These are phyloP conservation scores for Fusarium annulatum DNA, from an alignment of 2,329 filamentous ascomycete species.

Conservation along the genomic window DNA sequence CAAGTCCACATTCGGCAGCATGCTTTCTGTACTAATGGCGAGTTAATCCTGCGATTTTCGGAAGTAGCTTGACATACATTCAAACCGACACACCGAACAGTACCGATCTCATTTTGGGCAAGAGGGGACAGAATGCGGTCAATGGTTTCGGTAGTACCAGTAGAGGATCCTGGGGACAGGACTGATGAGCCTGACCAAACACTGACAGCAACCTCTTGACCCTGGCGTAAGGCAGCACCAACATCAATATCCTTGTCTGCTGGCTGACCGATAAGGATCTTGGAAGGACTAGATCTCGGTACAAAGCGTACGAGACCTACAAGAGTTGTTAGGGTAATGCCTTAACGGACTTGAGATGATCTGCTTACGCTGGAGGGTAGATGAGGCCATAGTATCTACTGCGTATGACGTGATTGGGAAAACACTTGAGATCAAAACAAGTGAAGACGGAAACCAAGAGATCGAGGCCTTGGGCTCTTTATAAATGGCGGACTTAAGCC, in stretches of 20 bases:
- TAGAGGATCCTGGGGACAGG: conserved; percentile 63
- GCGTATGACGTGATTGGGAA: neutral
- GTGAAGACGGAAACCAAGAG: neutral
- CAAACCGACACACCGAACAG: conserved; percentile 68
- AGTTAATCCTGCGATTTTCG: neutral
- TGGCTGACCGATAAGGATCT: conserved; percentile 67
- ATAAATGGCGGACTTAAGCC: conserved; percentile 18
- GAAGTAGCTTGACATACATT: conserved; percentile 53
- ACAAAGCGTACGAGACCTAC: conserved; percentile 70
- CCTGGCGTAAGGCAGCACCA: conserved; percentile 65
- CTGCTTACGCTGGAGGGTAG: conserved; percentile 39
- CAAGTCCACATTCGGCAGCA: conserved; percentile 61
- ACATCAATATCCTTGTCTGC: conserved; percentile 64
- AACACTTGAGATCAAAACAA: neutral
- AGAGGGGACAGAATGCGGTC: conserved; percentile 60
- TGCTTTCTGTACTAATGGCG: conserved; percentile 49
- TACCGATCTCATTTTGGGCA: conserved; percentile 56
- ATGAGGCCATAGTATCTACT: conserved; percentile 31
- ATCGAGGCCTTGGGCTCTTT: conserved; percentile 14
- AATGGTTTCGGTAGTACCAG: conserved; percentile 58
- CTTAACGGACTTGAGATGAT: neutral
- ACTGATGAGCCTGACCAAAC: conserved; percentile 70
- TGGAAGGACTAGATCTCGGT: conserved; percentile 60
- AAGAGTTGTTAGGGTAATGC: neutral
- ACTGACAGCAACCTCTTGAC: conserved; percentile 65